phyloP scores from a whole-genome alignment of 805 yeast species.

The Zygotorulaspora sp. region DNA sequence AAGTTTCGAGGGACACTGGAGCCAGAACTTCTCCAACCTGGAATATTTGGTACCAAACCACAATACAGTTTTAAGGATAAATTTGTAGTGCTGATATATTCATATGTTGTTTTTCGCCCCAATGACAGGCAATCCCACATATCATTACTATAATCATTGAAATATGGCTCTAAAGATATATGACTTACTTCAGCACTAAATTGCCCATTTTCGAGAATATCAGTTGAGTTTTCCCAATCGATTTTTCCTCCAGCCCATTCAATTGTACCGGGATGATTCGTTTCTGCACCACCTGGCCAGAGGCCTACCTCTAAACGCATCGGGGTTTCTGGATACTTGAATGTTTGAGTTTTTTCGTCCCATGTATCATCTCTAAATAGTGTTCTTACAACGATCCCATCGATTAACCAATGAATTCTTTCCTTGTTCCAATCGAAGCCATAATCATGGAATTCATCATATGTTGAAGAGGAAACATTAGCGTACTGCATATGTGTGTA shows the following conservation, averaged over 20 bases:
- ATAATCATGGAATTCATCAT: slow-evolving; percentile 65
- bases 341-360: slow-evolving; percentile 51
- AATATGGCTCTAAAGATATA: slow-evolving; percentile 60
- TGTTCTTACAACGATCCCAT: slow-evolving; percentile 61
- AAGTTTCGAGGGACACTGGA: slow-evolving; percentile 9
- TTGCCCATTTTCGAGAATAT: slow-evolving; percentile 69
- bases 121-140: slow-evolving; percentile 14
- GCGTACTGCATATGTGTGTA: slow-evolving; percentile 48
- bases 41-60: slow-evolving; percentile 14
- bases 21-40: slow-evolving; percentile 12
- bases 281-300: slow-evolving; percentile 69
- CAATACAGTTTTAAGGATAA: slow-evolving; percentile 20
- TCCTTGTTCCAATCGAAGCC: slow-evolving; percentile 81
- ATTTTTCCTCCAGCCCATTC: slow-evolving; percentile 88
- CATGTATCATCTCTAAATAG: slow-evolving; percentile 57
- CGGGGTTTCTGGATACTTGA: slow-evolving; percentile 69
- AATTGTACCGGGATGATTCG: slow-evolving; percentile 57
- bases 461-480: slow-evolving; percentile 44
- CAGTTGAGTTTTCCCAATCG: slow-evolving; percentile 71
- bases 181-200: slow-evolving; percentile 59
- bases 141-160: slow-evolving; percentile 22
- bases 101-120: slow-evolving; percentile 9
- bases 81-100: slow-evolving; percentile 9
- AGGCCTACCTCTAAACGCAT: slow-evolving; percentile 67
- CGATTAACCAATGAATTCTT: slow-evolving; percentile 62